A percentile compares a stretch with the other conserved stretches of the same genome.
Conservation (phyloP, 495 filamentous ascomycete species). For the Penicillium bovifimosum region DNA sequence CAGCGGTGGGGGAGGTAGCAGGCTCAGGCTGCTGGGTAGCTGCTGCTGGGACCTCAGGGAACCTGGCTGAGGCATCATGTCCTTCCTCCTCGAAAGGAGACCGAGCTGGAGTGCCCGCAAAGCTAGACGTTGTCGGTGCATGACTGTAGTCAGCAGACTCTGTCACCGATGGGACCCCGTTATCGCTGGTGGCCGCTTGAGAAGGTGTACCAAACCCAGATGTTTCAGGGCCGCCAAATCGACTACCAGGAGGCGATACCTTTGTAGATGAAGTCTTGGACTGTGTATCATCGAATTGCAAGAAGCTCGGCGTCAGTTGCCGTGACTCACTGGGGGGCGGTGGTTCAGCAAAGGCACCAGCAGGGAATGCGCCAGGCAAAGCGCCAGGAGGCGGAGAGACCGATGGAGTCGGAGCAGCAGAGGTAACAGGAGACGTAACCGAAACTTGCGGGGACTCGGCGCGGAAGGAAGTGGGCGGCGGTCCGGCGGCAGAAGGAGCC, state of each 20-base stretch:
- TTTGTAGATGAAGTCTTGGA: conserved; percentile 72
- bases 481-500: conserved; percentile 38
- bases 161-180: conserved; percentile 12
- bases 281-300: conserved; percentile 60
- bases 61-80: conserved; percentile 21
- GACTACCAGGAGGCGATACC: conserved; percentile 73
- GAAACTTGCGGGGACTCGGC: conserved; percentile 45
- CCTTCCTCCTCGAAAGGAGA: conserved; percentile 48
- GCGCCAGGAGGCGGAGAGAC: conserved; percentile 51
- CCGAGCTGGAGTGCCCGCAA: conserved; percentile 15
- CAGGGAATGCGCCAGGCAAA: conserved; percentile 35
- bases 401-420: conserved; percentile 52
- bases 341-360: conserved; percentile 36
- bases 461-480: conserved; percentile 63
- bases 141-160: conserved; percentile 25
- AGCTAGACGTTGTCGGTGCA: conserved; percentile 11
- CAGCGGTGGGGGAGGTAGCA: conserved; percentile 16
- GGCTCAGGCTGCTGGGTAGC: conserved; percentile 13
- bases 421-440: conserved; percentile 36
- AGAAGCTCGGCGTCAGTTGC: conserved; percentile 66
- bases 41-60: conserved; percentile 24
- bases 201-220: conserved; percentile 57
- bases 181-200: conserved; percentile 35
- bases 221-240: conserved; percentile 50
- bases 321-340: conserved; percentile 60